These are phyloP conservation scores for Miscanthus lutarioriparius DNA, from an alignment of 176 grass and related monocot genomes.

Conservation along the genomic window DNA sequence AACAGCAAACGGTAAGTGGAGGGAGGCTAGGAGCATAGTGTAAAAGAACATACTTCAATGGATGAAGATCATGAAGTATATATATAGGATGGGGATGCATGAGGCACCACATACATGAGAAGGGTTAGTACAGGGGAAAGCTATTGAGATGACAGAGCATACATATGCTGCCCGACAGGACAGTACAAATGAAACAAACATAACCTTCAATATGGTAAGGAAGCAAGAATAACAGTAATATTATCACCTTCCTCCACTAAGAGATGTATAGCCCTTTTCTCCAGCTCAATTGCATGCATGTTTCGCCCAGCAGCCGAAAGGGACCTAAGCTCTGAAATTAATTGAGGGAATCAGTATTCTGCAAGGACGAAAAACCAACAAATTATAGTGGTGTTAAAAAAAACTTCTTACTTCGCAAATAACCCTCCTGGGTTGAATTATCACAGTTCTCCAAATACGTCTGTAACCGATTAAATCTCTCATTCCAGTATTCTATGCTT, in stretches of 20 bases:
- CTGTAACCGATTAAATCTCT: slow-evolving; percentile 36
- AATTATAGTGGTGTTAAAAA: slow-evolving; percentile 7
- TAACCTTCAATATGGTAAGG: neutral
- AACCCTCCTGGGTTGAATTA: slow-evolving; percentile 80
- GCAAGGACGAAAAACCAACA: neutral
- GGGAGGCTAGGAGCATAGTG: neutral
- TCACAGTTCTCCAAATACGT: slow-evolving; percentile 75
- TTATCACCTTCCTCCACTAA: slow-evolving; percentile 85
- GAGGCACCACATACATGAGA: neutral
- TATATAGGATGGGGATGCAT: neutral
- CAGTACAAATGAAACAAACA: neutral
- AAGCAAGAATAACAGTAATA: slow-evolving; percentile 20
- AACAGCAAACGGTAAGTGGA: neutral
- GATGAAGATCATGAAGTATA: no score
- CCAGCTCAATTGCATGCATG: slow-evolving; percentile 75
- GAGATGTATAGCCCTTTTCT: slow-evolving; percentile 88
- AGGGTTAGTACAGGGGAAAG: neutral
- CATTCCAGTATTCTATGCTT: no score
- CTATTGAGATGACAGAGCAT: neutral
- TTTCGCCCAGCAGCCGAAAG: slow-evolving; percentile 73
- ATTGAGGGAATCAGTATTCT: slow-evolving; percentile 21
- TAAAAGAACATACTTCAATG: neutral
- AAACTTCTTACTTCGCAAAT: slow-evolving; percentile 73
- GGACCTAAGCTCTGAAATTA: slow-evolving; percentile 70
- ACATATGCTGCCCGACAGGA: slow-evolving; percentile 1